Conservation (phyloP, 192 early-diverging fungal genomes). For the Backusella parvicylindrica region DNA sequence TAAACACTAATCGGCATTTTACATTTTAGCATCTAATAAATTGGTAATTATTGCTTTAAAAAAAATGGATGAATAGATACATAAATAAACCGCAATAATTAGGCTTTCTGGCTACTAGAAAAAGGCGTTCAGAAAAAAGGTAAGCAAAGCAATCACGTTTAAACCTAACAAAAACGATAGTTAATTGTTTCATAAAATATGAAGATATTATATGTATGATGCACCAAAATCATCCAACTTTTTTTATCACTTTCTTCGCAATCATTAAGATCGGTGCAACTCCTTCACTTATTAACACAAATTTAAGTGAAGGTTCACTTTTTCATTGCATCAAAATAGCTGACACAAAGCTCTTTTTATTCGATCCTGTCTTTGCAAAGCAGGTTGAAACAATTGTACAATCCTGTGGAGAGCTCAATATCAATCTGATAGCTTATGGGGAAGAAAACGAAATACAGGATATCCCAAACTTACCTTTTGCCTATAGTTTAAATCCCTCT, state of each 20-base stretch:
- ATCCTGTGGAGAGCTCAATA: constrained; percentile 4
- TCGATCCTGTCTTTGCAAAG: constrained; percentile 37
- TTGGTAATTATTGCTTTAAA: constrained; percentile 10
- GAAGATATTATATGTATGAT: constrained; percentile 54
- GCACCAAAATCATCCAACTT: constrained; percentile 53
- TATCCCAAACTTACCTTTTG: constrained; percentile 8
- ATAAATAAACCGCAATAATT: background rate
- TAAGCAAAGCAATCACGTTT: background rate
- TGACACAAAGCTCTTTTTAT: constrained; percentile 38
- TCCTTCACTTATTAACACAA: constrained; percentile 60
- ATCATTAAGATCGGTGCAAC: constrained; percentile 54
- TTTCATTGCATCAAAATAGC: constrained; percentile 41
- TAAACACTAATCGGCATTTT: background rate
- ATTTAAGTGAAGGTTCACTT: constrained; percentile 39
- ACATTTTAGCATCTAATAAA: constrained; percentile 18
- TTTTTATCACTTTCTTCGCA: constrained; percentile 51
- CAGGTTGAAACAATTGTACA: constrained; percentile 17
- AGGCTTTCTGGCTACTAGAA: constrained; percentile 26
- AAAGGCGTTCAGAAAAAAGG: constrained; percentile 28
- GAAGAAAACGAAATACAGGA: constrained; percentile 25
- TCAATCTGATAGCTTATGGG: constrained; percentile 28
- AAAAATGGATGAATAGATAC: background rate
- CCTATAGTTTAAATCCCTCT: constrained; percentile 22
- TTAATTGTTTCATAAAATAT: background rate
- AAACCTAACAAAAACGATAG: background rate